Base-by-base conservation (phyloP, 2,329 filamentous ascomycete species). In the Calonectria leucothoes region DNA sequence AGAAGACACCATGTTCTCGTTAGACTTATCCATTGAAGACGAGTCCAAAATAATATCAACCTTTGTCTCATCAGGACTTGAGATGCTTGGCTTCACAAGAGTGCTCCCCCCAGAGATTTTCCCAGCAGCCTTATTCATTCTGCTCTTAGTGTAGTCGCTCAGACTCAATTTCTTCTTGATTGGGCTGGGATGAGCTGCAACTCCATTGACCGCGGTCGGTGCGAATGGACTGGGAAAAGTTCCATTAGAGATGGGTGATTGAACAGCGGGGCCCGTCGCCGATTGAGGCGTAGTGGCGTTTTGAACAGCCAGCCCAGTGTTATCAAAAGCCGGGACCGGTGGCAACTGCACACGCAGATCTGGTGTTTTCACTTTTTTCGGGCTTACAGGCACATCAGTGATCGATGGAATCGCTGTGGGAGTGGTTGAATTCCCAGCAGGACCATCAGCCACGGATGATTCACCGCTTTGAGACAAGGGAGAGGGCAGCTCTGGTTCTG, bases 131-230 rank as follows among this genome's bases (percentile, higher is more conserved):
- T 91, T 92, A 78, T 88, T 89, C 84, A 88, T 86, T 65, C 89
- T 86, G 75, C 89, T 90, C 81, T 90, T 91, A 11, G 87, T 90
- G 78, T 93, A 93, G 79, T 93, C 92, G 78, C 91, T 93, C 2
- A 93, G 82, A 75, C 90, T 93, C 45, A 93, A 84, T 82, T 93
- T 93, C 86, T 93, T 93, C 83, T 92, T 93, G 37, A 91, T 85
- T 3, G 92, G 91, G 74, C 90, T 93, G 3, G 90, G 90, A 27
- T 87, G 86, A 12, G 86, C 86, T 7, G 81, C 82, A 11, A 85
- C 77, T 17, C 88, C 86, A 70, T 89, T 90, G 39, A 86, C 79
- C 0, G 83, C 77, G 0, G 86, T 75, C 8, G 85, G 79, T 5
- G 83, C 79, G 66, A 91, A 89, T 0, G 88, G 84, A 59, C 83